Conservation (phyloP, 352 stramenopile species). For the Globisporangium camurandrum region DNA sequence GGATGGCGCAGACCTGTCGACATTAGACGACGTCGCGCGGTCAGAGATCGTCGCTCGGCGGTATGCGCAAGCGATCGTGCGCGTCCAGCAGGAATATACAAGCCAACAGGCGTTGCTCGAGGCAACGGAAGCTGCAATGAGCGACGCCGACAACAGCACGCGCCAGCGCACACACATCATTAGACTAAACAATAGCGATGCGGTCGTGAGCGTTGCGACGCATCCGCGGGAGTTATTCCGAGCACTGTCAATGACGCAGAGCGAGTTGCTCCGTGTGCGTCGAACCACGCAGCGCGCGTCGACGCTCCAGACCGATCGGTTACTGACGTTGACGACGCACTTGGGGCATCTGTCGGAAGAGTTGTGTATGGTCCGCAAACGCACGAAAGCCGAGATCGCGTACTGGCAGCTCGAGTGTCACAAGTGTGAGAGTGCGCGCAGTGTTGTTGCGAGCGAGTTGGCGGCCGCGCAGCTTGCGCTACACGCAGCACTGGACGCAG, state of each 20-base stretch:
- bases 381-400: slow-evolving; percentile 45
- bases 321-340: slow-evolving; percentile 59
- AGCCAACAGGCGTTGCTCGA: slow-evolving; percentile 37
- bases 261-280: slow-evolving; percentile 31
- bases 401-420: slow-evolving; percentile 67
- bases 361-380: slow-evolving; percentile 54
- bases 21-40: slow-evolving; percentile 30
- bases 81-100: slow-evolving; percentile 45
- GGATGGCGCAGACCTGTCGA: slow-evolving; percentile 3
- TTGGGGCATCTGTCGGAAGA: slow-evolving; percentile 61
- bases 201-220: slow-evolving; percentile 39
- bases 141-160: slow-evolving; percentile 28
- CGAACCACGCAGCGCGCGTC: slow-evolving; percentile 42
- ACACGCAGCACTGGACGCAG: slow-evolving; percentile 8
- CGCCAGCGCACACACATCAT: slow-evolving; percentile 55
- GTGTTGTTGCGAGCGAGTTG: slow-evolving; percentile 23
- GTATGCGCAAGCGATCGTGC: slow-evolving; percentile 44
- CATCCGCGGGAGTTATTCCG: slow-evolving; percentile 62
- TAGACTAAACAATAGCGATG: slow-evolving; percentile 26
- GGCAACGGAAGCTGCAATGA: slow-evolving; percentile 29
- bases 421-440: slow-evolving; percentile 51
- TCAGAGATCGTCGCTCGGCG: slow-evolving; percentile 35
- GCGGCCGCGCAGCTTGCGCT: slow-evolving; percentile 27
- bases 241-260: slow-evolving; percentile 35
- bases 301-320: slow-evolving; percentile 44